Conservation (phyloP, 2,329 filamentous ascomycete genomes). For the Fusarium irregulare region DNA sequence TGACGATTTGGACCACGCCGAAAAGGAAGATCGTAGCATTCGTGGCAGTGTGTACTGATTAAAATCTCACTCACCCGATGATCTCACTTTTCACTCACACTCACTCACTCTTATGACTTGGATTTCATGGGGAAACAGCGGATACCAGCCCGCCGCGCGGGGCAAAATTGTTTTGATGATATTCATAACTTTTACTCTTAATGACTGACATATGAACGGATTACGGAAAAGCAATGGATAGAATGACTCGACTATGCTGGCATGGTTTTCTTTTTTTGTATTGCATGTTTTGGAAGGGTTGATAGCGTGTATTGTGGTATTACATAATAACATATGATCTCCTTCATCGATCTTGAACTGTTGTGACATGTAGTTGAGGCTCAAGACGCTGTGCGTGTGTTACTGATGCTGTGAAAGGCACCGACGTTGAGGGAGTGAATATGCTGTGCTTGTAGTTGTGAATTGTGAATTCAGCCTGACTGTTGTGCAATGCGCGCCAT, state of each 20-base stretch:
- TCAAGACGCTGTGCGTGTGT: background rate
- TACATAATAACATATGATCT: conserved; percentile 3
- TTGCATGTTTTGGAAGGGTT: background rate
- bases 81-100: background rate
- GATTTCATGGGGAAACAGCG: conserved; percentile 26
- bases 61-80: background rate
- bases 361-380: background rate
- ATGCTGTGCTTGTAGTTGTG: background rate
- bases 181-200: conserved; percentile 29
- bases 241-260: conserved; percentile 37
- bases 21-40: conserved; percentile 43
- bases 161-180: conserved; percentile 36
- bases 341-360: background rate
- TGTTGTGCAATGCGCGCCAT: background rate
- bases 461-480: background rate
- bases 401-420: background rate
- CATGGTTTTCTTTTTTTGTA: conserved; percentile 35
- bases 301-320: conserved; percentile 9
- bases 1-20: conserved; percentile 41
- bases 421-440: background rate
- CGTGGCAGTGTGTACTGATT: conserved; percentile 42
- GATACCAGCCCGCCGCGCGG: conserved; percentile 15
- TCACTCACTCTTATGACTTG: conserved; percentile 17
- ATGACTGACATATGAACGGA: conserved; percentile 28
- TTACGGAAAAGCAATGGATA: conserved; percentile 20